These are phyloP conservation scores for Penicillium fuscoglaucum DNA, from an alignment of 2,329 filamentous ascomycete species.

Conservation along the genomic window DNA sequence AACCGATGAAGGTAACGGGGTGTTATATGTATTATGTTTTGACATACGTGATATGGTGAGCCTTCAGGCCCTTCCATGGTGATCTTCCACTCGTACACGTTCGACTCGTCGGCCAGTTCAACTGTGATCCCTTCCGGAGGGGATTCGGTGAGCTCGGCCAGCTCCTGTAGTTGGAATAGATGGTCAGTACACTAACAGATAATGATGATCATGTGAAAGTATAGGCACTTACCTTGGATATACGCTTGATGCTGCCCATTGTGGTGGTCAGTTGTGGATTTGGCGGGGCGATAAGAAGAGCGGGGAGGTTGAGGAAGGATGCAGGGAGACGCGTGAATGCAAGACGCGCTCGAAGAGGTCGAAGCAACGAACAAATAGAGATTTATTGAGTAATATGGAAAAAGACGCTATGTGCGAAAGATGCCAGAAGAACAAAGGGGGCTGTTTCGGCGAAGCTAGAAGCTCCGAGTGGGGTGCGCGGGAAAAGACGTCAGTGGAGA, in stretches of 20 bases:
- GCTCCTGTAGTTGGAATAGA: constrained; percentile 50
- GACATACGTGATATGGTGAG: constrained; percentile 64
- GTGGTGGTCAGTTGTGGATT: constrained; percentile 10
- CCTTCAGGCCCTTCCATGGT: constrained; percentile 64
- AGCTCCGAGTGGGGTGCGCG: constrained; percentile 17
- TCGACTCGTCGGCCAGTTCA: constrained; percentile 59
- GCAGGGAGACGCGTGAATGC: background rate
- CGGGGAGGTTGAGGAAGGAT: constrained; percentile 11
- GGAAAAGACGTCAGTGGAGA: constrained; percentile 24
- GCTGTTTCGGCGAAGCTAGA: constrained; percentile 10
- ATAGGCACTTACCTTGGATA: constrained; percentile 43
- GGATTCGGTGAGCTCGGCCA: constrained; percentile 56
- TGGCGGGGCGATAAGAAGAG: constrained; percentile 17
- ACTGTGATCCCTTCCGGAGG: constrained; percentile 60
- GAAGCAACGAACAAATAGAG: background rate
- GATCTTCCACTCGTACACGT: constrained; percentile 69
- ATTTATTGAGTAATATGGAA: background rate
- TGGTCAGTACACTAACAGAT: background rate
- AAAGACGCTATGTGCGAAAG: background rate
- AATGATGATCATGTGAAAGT: background rate
- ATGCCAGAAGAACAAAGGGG: background rate
- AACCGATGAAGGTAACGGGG: background rate
- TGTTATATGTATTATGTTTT: no score
- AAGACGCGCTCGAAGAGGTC: background rate
- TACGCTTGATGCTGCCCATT: constrained; percentile 50